Conservation (phyloP, 495 filamentous ascomycete genomes). For the Penicillium paxilli region DNA sequence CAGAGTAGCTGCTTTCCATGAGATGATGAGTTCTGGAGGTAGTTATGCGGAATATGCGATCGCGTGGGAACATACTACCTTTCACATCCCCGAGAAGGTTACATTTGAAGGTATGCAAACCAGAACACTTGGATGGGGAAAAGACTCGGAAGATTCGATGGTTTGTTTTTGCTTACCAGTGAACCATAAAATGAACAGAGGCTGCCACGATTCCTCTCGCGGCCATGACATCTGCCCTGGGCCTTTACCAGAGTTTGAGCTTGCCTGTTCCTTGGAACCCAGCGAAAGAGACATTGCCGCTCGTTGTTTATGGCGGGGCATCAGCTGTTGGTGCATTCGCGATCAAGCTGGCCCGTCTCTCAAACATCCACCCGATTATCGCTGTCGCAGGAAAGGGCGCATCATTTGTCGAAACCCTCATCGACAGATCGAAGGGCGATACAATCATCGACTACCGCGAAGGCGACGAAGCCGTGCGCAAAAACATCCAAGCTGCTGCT, state of each 20-base stretch:
- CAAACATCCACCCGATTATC: slow-evolving; percentile 75
- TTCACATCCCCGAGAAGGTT: slow-evolving; percentile 63
- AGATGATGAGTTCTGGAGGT: slow-evolving; percentile 43
- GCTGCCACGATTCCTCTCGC: slow-evolving; percentile 72
- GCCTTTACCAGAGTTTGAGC: slow-evolving; percentile 55
- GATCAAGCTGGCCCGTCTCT: slow-evolving; percentile 63
- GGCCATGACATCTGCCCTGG: slow-evolving; percentile 71
- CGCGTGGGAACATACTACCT: slow-evolving; percentile 63
- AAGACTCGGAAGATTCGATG: too few relatives aligned
- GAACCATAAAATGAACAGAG: slow-evolving; percentile 42
- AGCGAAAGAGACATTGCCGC: slow-evolving; percentile 43
- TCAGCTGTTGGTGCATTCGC: slow-evolving; percentile 68
- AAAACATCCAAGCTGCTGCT: slow-evolving; percentile 23
- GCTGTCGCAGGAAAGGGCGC: slow-evolving; percentile 62
- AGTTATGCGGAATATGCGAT: slow-evolving; percentile 73
- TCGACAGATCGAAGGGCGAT: slow-evolving; percentile 68
- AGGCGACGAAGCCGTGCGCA: slow-evolving; percentile 23
- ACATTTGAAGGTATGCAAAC: slow-evolving; percentile 69
- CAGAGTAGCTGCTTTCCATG: background rate
- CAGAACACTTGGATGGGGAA: background rate
- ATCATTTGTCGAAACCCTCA: slow-evolving; percentile 56
- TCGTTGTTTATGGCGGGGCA: slow-evolving; percentile 68
- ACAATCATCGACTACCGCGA: slow-evolving; percentile 69
- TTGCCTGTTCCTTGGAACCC: slow-evolving; percentile 67
- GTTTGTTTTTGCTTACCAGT: too few relatives aligned